phyloP scores from a whole-genome alignment of 306 rosid genomes.

The Hylodesmum podocarpum region DNA sequence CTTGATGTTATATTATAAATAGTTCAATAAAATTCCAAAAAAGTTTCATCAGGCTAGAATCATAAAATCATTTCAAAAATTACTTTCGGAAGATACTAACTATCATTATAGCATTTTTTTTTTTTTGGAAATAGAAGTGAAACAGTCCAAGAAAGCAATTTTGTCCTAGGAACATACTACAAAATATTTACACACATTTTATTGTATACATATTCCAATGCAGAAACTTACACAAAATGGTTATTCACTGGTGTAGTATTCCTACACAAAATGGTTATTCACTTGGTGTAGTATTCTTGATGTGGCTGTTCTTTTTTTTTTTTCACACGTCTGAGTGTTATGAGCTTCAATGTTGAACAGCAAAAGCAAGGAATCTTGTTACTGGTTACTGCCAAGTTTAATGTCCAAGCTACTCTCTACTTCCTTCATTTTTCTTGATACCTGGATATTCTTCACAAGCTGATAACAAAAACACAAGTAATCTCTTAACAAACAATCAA shows the following conservation, averaged over 20 bases:
- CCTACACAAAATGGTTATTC: background rate
- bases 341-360: background rate
- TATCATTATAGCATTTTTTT: too few relatives aligned
- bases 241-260: background rate
- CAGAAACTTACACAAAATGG: background rate
- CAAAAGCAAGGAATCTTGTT: background rate
- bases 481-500: background rate
- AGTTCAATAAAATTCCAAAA: too few relatives aligned
- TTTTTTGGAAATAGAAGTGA: too few relatives aligned
- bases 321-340: too few relatives aligned
- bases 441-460: background rate
- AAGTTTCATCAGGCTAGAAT: too few relatives aligned
- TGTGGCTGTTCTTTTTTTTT: background rate
- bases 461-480: background rate
- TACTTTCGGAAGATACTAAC: too few relatives aligned
- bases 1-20: too few relatives aligned
- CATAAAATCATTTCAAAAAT: too few relatives aligned
- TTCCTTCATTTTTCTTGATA: constrained; percentile 30
- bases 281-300: background rate
- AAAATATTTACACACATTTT: background rate
- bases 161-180: background rate
- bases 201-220: background rate
- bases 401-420: background rate
- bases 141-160: background rate
- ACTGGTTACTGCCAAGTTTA: background rate